Conservation (phyloP, 2,329 filamentous ascomycete genomes). For the Pezicula neosporulosa region DNA sequence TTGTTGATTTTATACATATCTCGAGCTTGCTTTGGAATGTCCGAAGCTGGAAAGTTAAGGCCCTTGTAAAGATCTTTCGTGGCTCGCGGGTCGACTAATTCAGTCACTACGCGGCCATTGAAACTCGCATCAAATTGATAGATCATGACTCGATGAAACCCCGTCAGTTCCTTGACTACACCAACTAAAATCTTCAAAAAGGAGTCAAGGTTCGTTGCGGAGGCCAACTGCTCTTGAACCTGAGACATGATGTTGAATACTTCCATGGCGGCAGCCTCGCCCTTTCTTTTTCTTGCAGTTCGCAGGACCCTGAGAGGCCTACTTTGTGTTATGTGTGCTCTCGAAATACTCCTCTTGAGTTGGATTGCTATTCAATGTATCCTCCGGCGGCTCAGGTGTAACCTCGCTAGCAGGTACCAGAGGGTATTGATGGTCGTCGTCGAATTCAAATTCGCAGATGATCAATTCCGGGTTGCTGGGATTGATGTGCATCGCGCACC, state of each 20-base stretch:
- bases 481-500: constrained; percentile 83
- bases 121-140: constrained; percentile 84
- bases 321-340: constrained; percentile 74
- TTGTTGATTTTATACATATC: constrained; percentile 91
- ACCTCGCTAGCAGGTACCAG: constrained; percentile 58
- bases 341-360: constrained; percentile 71
- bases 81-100: constrained; percentile 75
- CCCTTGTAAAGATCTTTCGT: constrained; percentile 85
- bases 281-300: constrained; percentile 70
- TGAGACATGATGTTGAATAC: constrained; percentile 92
- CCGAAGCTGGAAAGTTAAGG: constrained; percentile 82
- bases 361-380: constrained; percentile 70
- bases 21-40: constrained; percentile 80
- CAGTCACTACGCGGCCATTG: constrained; percentile 85
- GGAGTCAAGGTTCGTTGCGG: constrained; percentile 64
- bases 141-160: constrained; percentile 89
- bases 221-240: constrained; percentile 80
- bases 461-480: constrained; percentile 65
- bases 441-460: constrained; percentile 85
- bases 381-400: constrained; percentile 62
- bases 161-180: constrained; percentile 84
- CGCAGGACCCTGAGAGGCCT: constrained; percentile 74
- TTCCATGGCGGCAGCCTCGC: constrained; percentile 81
- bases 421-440: constrained; percentile 70
- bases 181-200: constrained; percentile 82